Conservation (phyloP, 2,329 filamentous ascomycete species). For the Penicillium sp. region DNA sequence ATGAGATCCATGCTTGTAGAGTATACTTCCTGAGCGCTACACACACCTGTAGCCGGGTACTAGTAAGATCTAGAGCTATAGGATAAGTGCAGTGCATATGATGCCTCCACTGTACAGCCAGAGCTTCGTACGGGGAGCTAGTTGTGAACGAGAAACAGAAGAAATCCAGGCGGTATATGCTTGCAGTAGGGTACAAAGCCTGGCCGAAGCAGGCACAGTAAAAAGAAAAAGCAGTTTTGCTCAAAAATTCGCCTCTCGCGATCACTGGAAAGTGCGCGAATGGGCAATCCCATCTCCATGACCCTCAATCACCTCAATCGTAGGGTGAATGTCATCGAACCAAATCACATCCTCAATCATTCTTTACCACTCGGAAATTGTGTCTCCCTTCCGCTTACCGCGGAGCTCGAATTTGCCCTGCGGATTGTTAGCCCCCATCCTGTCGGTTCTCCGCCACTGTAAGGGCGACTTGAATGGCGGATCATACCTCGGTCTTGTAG, state of each 20-base stretch:
- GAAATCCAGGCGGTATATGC: constrained; percentile 34
- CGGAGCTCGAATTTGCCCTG: constrained; percentile 85
- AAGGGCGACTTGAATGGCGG: neutral
- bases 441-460: neutral
- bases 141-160: constrained; percentile 13
- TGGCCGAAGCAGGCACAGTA: constrained; percentile 10
- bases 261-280: neutral
- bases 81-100: neutral
- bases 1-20: neutral
- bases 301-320: neutral
- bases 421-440: constrained; percentile 16
- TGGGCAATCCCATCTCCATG: neutral
- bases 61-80: neutral
- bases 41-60: neutral
- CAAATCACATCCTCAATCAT: neutral
- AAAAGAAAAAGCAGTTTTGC: constrained; percentile 7
- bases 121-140: neutral
- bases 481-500: constrained; percentile 82
- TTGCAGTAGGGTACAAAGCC: constrained; percentile 33
- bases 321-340: neutral
- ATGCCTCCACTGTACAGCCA: neutral
- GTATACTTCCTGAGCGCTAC: neutral
- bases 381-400: constrained; percentile 84
- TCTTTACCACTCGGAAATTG: constrained; percentile 71
- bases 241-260: neutral